Evolutionary conservation across 352 stramenopile species (phyloP).

Genomic region (Pilasporangium apinafurcum): DNA sequence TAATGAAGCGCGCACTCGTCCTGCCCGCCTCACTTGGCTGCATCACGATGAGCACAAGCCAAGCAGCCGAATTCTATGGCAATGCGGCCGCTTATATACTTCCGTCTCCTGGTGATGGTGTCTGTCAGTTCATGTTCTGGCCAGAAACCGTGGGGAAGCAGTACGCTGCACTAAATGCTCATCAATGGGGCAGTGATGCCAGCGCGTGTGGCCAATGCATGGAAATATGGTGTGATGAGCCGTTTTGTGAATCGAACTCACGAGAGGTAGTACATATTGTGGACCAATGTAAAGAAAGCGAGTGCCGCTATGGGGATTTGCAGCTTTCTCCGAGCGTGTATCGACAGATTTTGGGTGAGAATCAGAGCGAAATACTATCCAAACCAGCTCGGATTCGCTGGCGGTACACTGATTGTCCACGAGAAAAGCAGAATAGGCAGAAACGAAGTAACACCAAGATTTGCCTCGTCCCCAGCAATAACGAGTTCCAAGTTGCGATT

Average conservation of each 20-base stretch:
- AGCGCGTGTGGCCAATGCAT: conserved; percentile 11
- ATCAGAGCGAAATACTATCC: neutral
- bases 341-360: neutral
- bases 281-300: conserved; percentile 3
- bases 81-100: neutral
- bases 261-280: conserved; percentile 14
- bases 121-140: neutral
- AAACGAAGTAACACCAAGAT: neutral
- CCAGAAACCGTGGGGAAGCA: neutral
- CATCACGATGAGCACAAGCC: too few species aligned
- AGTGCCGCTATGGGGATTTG: conserved; percentile 7
- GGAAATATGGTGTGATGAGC: conserved; percentile 15
- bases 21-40: too few species aligned
- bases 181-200: neutral
- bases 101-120: neutral
- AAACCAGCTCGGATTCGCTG: too few species aligned
- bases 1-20: too few species aligned
- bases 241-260: neutral
- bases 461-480: neutral
- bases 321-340: conserved; percentile 4
- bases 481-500: neutral
- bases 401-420: conserved; percentile 13
- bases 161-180: neutral
- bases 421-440: neutral
- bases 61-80: too few species aligned